A percentile compares a stretch with the other conserved stretches of the same genome.
Evolutionary conservation across 805 yeast genomes (phyloP).

Genomic region (Cyberlindnera euphorbiae): DNA sequence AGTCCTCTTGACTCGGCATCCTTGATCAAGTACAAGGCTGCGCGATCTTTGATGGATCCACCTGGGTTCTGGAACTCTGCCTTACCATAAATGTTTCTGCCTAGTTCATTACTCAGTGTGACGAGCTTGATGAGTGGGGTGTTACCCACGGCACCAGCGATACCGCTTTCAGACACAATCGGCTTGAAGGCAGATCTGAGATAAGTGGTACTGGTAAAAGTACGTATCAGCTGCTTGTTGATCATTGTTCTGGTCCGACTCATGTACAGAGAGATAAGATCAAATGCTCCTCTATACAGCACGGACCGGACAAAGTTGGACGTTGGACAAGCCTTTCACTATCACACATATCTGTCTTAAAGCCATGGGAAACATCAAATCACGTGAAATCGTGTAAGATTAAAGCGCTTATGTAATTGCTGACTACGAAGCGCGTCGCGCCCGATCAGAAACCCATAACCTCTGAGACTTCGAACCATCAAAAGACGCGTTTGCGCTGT

Average conservation of each 20-base stretch:
- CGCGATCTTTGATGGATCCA: slow-evolving; percentile 88
- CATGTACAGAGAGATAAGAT: no score
- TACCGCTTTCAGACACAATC: slow-evolving; percentile 58
- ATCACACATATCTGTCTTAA: no score
- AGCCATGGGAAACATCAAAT: background rate
- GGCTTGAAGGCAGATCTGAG: slow-evolving; percentile 35
- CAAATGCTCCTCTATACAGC: no score
- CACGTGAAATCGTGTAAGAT: slow-evolving; percentile 4
- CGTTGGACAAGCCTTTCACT: no score
- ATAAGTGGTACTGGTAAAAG: slow-evolving; percentile 6
- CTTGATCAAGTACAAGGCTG: slow-evolving; percentile 70
- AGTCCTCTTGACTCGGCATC: slow-evolving; percentile 72
- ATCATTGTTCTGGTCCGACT: slow-evolving; percentile 10
- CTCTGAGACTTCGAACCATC: no score
- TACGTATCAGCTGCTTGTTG: slow-evolving; percentile 8
- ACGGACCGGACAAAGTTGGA: no score
- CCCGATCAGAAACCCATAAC: no score
- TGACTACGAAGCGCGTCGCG: background rate
- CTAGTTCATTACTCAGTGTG: slow-evolving; percentile 49
- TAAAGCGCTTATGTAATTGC: slow-evolving; percentile 1
- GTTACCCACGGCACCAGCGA: slow-evolving; percentile 86
- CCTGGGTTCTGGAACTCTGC: slow-evolving; percentile 95
- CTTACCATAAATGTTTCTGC: slow-evolving; percentile 78
- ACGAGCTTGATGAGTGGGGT: slow-evolving; percentile 75
- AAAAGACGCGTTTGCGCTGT: no score